phyloP scores from a whole-genome alignment of 768 basidiomycete species.

The Pisolithus tinctorius region DNA sequence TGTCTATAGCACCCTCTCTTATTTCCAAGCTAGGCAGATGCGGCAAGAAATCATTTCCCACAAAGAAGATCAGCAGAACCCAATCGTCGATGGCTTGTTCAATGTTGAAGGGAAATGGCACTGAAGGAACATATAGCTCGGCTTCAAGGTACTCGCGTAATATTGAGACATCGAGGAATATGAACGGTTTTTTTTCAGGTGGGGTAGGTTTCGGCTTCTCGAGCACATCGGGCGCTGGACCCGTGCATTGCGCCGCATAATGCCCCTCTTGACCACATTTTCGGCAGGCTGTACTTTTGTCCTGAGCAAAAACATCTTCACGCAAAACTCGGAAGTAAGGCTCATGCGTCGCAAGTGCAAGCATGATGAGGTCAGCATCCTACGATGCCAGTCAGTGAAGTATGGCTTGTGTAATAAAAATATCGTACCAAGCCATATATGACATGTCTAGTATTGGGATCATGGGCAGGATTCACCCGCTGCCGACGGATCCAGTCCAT shows the following conservation, averaged over 20 bases:
- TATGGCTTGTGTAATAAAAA: not conserved
- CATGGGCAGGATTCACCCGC: slow-evolving; percentile 78
- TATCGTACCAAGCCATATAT: slow-evolving; percentile 88
- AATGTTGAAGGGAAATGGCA: slow-evolving; percentile 82
- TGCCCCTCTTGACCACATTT: slow-evolving; percentile 94
- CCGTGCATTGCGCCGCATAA: slow-evolving; percentile 91
- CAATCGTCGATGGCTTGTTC: slow-evolving; percentile 99
- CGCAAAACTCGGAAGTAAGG: slow-evolving; percentile 96
- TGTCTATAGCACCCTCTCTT: slow-evolving; percentile 98
- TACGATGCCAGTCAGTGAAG: slow-evolving; percentile 26
- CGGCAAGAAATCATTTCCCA: slow-evolving; percentile 97
- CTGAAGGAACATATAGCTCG: slow-evolving; percentile 79
- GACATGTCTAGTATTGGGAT: slow-evolving; percentile 93
- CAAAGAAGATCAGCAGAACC: slow-evolving; percentile 99
- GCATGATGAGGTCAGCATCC: slow-evolving; percentile 99
- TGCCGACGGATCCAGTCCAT: slow-evolving; percentile 98
- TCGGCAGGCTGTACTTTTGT: slow-evolving; percentile 74
- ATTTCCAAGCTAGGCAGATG: slow-evolving; percentile 98
- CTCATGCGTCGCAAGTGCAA: slow-evolving; percentile 95
- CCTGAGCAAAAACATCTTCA: slow-evolving; percentile 95
- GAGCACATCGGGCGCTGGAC: slow-evolving; percentile 58
- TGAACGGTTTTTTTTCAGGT: slow-evolving; percentile 83
- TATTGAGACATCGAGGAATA: slow-evolving; percentile 95
- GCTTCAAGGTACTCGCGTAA: slow-evolving; percentile 97
- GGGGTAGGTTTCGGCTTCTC: slow-evolving; percentile 39